These are phyloP conservation scores for Triticum turgidum DNA, from an alignment of 176 grass and related monocot genomes.

Conservation along the genomic window DNA sequence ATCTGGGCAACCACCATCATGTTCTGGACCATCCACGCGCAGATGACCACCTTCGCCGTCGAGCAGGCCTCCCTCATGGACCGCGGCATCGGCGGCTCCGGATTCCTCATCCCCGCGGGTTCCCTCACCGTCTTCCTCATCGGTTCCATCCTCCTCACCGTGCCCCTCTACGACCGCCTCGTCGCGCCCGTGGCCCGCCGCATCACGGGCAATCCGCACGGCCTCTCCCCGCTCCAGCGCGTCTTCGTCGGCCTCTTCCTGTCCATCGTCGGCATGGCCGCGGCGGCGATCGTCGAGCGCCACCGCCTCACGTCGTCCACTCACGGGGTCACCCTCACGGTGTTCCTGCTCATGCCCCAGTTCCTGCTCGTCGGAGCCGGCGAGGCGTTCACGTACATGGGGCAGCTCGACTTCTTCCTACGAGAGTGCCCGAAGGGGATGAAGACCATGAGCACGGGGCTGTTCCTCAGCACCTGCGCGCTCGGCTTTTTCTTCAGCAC, in stretches of 20 bases:
- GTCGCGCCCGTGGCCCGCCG: slow-evolving; percentile 47
- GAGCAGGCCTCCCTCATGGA: slow-evolving; percentile 79
- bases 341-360: slow-evolving; percentile 90
- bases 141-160: slow-evolving; percentile 86
- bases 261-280: slow-evolving; percentile 70
- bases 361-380: slow-evolving; percentile 85
- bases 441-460: slow-evolving; percentile 98
- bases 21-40: slow-evolving; percentile 95
- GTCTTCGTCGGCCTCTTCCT: slow-evolving; percentile 70
- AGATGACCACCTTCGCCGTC: slow-evolving; percentile 95
- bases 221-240: slow-evolving; percentile 79
- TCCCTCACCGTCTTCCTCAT: slow-evolving; percentile 96
- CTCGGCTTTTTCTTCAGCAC: slow-evolving; percentile 96
- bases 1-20: slow-evolving; percentile 77
- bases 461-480: slow-evolving; percentile 91
- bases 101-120: slow-evolving; percentile 72
- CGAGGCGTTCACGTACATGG: slow-evolving; percentile 97
- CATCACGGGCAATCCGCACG: slow-evolving; percentile 63
- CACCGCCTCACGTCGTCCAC: slow-evolving; percentile 30
- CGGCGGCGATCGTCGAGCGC: slow-evolving; percentile 54
- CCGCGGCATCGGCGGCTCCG: slow-evolving; percentile 48
- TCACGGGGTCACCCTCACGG: slow-evolving; percentile 36
- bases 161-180: slow-evolving; percentile 81
- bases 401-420: slow-evolving; percentile 93
- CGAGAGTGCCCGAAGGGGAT: slow-evolving; percentile 94